phyloP scores from a whole-genome alignment of 2,329 filamentous ascomycete species.

The Fusarium sp. region DNA sequence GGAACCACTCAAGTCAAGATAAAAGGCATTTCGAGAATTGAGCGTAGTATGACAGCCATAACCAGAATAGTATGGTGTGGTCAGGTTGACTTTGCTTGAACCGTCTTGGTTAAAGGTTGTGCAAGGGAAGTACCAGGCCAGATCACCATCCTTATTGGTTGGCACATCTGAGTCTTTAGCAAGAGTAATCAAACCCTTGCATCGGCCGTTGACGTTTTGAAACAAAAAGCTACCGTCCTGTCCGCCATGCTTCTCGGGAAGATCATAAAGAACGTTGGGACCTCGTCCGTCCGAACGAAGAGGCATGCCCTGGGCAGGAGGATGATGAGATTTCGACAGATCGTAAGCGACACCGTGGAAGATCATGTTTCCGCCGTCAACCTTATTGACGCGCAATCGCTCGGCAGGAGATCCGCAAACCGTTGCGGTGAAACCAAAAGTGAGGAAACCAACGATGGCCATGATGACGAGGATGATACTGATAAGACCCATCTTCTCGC shows the following conservation, averaged over 20 bases:
- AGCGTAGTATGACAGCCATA: conserved; percentile 89
- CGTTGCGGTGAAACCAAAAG: conserved; percentile 92
- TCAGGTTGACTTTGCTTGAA: conserved; percentile 79
- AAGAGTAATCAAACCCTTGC: conserved; percentile 87
- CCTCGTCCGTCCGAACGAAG: conserved; percentile 58
- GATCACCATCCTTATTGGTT: conserved; percentile 74
- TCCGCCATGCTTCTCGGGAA: conserved; percentile 85
- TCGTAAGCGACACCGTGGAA: conserved; percentile 95
- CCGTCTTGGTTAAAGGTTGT: conserved; percentile 93
- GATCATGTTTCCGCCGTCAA: conserved; percentile 89
- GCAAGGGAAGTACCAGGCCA: conserved; percentile 99
- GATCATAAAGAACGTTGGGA: conserved; percentile 87
- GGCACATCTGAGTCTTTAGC: conserved; percentile 81
- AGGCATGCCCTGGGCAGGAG: conserved; percentile 82
- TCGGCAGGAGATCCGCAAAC: conserved; percentile 82
- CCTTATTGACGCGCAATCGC: conserved; percentile 84
- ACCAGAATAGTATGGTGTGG: conserved; percentile 80
- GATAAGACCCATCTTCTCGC: conserved; percentile 97
- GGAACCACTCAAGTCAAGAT: conserved; percentile 71
- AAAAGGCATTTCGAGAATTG: conserved; percentile 78
- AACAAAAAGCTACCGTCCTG: conserved; percentile 97
- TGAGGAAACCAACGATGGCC: conserved; percentile 90
- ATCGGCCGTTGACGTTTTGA: conserved; percentile 97
- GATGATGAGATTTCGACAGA: conserved; percentile 80
- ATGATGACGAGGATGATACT: conserved; percentile 93